Evolutionary conservation across 495 filamentous ascomycete species (phyloP).

Genomic region (Xylaria scruposa): DNA sequence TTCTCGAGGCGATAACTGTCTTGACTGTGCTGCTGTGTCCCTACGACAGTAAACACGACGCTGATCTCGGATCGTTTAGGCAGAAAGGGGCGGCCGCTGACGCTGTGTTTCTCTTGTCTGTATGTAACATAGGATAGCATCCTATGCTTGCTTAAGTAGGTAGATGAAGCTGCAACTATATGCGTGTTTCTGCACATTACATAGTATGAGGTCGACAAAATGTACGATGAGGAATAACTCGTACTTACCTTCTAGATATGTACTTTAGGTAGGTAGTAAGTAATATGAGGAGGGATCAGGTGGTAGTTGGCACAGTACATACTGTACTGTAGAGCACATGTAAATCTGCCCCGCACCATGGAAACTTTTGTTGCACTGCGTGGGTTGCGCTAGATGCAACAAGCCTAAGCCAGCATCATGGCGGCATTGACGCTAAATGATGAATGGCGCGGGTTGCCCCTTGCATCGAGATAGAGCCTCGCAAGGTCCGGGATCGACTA

Average conservation of each 20-base stretch:
- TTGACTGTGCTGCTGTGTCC: not conserved
- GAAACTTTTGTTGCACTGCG: not conserved
- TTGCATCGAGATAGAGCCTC: conserved; percentile 4
- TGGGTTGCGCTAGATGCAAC: not conserved
- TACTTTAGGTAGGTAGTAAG: too few species aligned
- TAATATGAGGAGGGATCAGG: too few species aligned
- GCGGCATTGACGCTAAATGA: conserved; percentile 1
- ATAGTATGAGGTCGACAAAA: not conserved
- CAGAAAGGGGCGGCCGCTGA: not conserved
- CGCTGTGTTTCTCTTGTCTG: not conserved
- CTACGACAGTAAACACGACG: not conserved
- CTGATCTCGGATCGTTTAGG: conserved; percentile 6
- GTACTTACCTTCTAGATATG: too few species aligned
- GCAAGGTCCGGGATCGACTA: conserved; percentile 1
- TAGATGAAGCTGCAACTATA: not conserved
- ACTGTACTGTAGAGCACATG: not conserved
- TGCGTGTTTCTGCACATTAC: too few species aligned
- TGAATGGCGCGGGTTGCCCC: conserved; percentile 6
- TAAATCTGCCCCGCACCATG: conserved; percentile 3
- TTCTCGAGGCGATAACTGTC: conserved; percentile 4
- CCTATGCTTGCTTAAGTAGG: too few species aligned
- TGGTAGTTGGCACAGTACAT: too few species aligned
- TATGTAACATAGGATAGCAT: not conserved
- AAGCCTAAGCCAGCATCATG: conserved; percentile 1
- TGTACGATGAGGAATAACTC: not conserved